Base-by-base conservation (phyloP, 768 basidiomycete genomes). In the Tricholoma hemisulphureum region DNA sequence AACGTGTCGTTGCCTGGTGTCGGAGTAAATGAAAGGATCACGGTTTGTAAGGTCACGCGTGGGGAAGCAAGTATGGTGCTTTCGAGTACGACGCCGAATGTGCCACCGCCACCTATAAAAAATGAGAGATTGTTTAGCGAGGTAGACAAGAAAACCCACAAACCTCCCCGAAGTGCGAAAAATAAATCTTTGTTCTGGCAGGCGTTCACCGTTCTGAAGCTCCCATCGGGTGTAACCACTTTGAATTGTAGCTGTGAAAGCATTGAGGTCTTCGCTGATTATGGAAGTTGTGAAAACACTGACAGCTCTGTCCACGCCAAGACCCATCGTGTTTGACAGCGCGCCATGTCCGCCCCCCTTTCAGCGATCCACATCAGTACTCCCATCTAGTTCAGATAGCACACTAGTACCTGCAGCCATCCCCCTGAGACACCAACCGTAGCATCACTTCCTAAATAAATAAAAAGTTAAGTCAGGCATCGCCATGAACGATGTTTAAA, bases 181-280 rank as follows among this genome's bases (percentile, higher is more conserved):
- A 83, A 84, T 0, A 84, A 73, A 67, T 84, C 82, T 54, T 71
- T 57, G 57, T 83, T 80, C 62, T 83, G 75, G 48, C 78, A 80
- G 11, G 71, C 74, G 65, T 82, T 84, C 3, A 71, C 82, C 1
- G 71, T 73, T 26, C 78, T 74, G 59, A 69, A 69, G 23, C 69
- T 57, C 0, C 83, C 83, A 63, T 82, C 80, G 0, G 83, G 81
- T 2, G 82, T 83, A 6, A 84, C 82, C 4, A 84, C 68, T 58
- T 79, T 80, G 66, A 75, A 78, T 65, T 85, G 71, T 2, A 83
- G 72, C 77, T 79, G 54, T 39, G 3, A 46, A 46, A 24, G 3
- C 24, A 21, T 46, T 8, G 58, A n/a, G 6, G 52, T 41, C 49
- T 21, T 31, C 2, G 13, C 14, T 9, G 10, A 23, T 39, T 20